A percentile compares a stretch with the other conserved stretches of the same genome.
Evolutionary conservation across 1,284 basidiomycete species (phyloP).

Genomic region (Flammula alnicola): DNA sequence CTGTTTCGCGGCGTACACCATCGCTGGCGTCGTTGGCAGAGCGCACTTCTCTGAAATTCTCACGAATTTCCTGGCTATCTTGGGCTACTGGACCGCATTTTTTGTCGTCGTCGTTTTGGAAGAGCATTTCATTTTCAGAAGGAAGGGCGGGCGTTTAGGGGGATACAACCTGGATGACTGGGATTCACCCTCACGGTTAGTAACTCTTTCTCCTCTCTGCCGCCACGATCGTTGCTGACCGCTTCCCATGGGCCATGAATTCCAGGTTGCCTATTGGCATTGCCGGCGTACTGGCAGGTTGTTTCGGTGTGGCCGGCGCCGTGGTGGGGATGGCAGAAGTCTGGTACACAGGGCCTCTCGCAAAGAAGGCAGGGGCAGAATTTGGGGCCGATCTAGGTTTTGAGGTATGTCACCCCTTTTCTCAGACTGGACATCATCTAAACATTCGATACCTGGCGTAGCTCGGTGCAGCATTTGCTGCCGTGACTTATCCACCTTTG

Average conservation of each 20-base stretch:
- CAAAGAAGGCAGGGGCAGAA: slow-evolving; percentile 13
- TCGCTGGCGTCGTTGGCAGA: slow-evolving; percentile 11
- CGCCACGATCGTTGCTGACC: not conserved
- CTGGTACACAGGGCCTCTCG: slow-evolving; percentile 16
- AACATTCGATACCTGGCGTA: not conserved
- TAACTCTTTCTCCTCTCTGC: not conserved
- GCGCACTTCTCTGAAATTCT: slow-evolving; percentile 14
- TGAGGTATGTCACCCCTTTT: slow-evolving; percentile 2
- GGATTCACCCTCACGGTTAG: slow-evolving; percentile 14
- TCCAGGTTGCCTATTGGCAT: slow-evolving; percentile 11
- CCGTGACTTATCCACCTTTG: slow-evolving; percentile 11
- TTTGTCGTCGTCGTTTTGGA: slow-evolving; percentile 14
- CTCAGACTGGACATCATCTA: not conserved
- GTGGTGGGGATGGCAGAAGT: slow-evolving; percentile 16
- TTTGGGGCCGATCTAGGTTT: slow-evolving; percentile 16
- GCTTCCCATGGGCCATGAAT: not conserved
- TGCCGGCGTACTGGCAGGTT: slow-evolving; percentile 11
- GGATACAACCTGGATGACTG: slow-evolving; percentile 15
- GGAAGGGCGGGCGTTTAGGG: slow-evolving; percentile 9
- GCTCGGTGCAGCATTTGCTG: slow-evolving; percentile 14
- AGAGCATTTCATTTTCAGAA: slow-evolving; percentile 14
- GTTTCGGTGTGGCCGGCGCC: slow-evolving; percentile 15
- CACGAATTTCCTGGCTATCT: slow-evolving; percentile 11
- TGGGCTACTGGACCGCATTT: slow-evolving; percentile 16
- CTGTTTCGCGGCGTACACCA: slow-evolving; percentile 9